Evolutionary conservation across 352 stramenopile species (phyloP).

Genomic region (Globisporangium cystogenes): DNA sequence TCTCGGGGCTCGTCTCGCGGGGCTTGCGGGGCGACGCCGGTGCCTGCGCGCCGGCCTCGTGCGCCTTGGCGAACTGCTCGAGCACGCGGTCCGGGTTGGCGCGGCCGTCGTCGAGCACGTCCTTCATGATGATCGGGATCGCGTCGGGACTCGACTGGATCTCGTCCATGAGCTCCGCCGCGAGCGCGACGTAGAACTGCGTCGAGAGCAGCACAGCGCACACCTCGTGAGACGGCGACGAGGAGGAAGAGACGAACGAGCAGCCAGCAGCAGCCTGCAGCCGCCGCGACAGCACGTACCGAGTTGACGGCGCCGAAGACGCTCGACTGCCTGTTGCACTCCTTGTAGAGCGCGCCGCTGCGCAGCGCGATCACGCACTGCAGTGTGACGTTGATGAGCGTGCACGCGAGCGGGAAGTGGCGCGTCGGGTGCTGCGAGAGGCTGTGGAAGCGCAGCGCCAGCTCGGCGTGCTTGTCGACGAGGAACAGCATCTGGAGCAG

Average conservation of each 20-base stretch:
- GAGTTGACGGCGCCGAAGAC: constrained; percentile 48
- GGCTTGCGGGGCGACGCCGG: constrained; percentile 10
- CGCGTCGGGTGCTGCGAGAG: constrained; percentile 48
- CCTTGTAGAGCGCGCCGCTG: constrained; percentile 48
- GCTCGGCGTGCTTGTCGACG: constrained; percentile 52
- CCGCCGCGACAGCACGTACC: constrained; percentile 16
- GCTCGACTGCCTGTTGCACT: constrained; percentile 62
- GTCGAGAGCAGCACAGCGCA: background rate
- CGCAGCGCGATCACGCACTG: constrained; percentile 65
- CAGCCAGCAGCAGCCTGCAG: background rate
- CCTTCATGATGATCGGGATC: constrained; percentile 58
- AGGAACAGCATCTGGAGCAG: constrained; percentile 83
- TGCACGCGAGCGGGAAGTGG: constrained; percentile 72
- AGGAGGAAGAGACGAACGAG: too few relatives aligned
- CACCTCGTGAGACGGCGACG: too few relatives aligned
- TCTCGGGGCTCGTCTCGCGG: constrained; percentile 12
- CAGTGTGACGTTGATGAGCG: constrained; percentile 72
- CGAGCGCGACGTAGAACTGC: constrained; percentile 44
- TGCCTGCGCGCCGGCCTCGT: background rate
- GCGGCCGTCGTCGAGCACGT: constrained; percentile 41
- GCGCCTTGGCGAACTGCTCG: constrained; percentile 19
- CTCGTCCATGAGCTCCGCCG: constrained; percentile 31
- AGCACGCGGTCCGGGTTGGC: constrained; percentile 32
- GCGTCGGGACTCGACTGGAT: constrained; percentile 34
- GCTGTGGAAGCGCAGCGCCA: constrained; percentile 39